Conservation (phyloP, 257 asterid genomes). For the Echium plantagineum region DNA sequence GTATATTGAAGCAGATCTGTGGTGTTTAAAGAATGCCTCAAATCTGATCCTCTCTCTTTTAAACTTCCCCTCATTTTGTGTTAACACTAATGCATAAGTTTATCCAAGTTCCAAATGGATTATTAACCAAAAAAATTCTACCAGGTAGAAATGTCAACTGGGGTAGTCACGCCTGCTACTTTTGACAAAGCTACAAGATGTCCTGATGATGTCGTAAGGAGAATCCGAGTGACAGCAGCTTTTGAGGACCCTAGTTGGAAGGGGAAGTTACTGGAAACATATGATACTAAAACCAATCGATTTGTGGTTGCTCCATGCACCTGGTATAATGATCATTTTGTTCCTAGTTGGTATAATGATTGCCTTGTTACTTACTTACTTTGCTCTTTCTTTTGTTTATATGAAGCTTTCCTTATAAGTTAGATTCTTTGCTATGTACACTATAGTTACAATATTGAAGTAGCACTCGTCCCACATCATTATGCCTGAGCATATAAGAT, state of each 20-base stretch:
- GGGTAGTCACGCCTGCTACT: slow-evolving; percentile 60
- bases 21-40: neutral
- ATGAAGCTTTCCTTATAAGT: slow-evolving; percentile 1
- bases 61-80: neutral
- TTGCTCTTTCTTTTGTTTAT: neutral
- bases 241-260: slow-evolving; percentile 57
- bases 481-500: no score
- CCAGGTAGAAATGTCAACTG: slow-evolving; percentile 62
- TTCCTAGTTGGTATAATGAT: no score
- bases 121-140: neutral
- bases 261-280: slow-evolving; percentile 63
- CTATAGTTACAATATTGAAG: neutral
- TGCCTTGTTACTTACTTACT: no score
- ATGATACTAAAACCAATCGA: slow-evolving; percentile 47
- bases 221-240: slow-evolving; percentile 59
- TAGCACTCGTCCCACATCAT: no score
- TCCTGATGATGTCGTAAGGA: slow-evolving; percentile 83
- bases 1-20: neutral
- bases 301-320: slow-evolving; percentile 65
- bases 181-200: slow-evolving; percentile 61
- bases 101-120: neutral
- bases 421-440: neutral
- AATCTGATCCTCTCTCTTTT: neutral
- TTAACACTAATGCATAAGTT: neutral
- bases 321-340: slow-evolving; percentile 34